These are phyloP conservation scores for Artemisia tridentata DNA, from an alignment of 129 eudicot species.

Conservation along the genomic window DNA sequence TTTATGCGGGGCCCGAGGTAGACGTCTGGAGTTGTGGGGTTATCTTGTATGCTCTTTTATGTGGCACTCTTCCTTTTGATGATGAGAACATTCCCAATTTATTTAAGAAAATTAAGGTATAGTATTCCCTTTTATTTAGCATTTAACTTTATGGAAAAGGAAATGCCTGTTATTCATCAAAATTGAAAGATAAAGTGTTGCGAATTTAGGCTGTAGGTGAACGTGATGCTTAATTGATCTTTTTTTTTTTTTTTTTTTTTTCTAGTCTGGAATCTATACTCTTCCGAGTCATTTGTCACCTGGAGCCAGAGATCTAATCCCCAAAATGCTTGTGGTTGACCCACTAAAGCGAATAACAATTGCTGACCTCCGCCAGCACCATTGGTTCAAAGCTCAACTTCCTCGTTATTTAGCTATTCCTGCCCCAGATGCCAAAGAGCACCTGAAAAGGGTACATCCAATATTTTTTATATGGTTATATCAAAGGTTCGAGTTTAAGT, in stretches of 20 bases:
- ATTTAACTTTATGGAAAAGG: neutral
- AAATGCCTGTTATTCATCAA: neutral
- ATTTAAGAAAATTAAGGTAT: slow-evolving; percentile 85
- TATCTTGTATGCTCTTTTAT: slow-evolving; percentile 85
- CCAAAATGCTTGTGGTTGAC: slow-evolving; percentile 75
- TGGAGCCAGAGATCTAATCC: slow-evolving; percentile 76
- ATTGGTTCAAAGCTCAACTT: slow-evolving; percentile 75
- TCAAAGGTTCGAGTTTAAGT: neutral
- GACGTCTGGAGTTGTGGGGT: slow-evolving; percentile 97
- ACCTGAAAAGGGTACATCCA: slow-evolving; percentile 50
- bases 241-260: neutral
- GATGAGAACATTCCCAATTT: slow-evolving; percentile 85
- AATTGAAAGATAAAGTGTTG: too few species aligned
- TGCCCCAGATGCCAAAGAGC: slow-evolving; percentile 68
- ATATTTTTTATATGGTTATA: neutral
- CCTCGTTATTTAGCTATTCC: slow-evolving; percentile 84
- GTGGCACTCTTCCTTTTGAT: slow-evolving; percentile 90
- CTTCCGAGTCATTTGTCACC: slow-evolving; percentile 86
- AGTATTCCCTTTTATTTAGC: slow-evolving; percentile 4
- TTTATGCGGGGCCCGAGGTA: slow-evolving; percentile 87
- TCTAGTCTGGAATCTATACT: slow-evolving; percentile 76
- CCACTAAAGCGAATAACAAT: slow-evolving; percentile 75
- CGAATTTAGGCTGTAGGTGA: too few species aligned
- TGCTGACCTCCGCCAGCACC: slow-evolving; percentile 66
- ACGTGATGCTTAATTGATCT: neutral